A percentile compares a stretch with the other conserved stretches of the same genome.
phyloP scores from a whole-genome alignment of 495 filamentous ascomycete species.

The Antarctomyces pellizariae region DNA sequence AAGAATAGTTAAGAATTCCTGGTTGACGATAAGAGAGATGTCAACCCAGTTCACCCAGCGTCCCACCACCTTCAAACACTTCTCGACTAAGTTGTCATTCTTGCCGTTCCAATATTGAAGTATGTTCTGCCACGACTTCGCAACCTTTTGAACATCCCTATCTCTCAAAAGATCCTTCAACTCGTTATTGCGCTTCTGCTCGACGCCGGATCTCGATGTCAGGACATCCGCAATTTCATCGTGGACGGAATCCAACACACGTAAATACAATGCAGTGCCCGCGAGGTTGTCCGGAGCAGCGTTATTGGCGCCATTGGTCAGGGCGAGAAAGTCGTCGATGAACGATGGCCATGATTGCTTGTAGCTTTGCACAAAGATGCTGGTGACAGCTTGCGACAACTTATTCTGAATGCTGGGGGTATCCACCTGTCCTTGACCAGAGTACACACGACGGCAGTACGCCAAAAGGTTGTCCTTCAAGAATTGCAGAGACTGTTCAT shows the following conservation, averaged over 20 bases:
- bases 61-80: constrained; percentile 68
- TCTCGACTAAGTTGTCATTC: constrained; percentile 53
- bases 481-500: constrained; percentile 37
- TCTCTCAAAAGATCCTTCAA: constrained; percentile 75
- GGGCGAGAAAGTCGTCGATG: constrained; percentile 59
- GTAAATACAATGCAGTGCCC: constrained; percentile 71
- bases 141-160: constrained; percentile 67
- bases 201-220: constrained; percentile 45
- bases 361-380: constrained; percentile 72
- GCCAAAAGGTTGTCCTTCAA: constrained; percentile 55
- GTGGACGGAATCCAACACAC: constrained; percentile 68
- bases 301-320: constrained; percentile 34
- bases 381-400: constrained; percentile 81
- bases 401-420: constrained; percentile 76
- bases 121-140: constrained; percentile 76
- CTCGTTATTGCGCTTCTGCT: constrained; percentile 55
- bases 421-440: constrained; percentile 31
- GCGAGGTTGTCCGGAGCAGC: constrained; percentile 37
- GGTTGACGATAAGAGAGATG: constrained; percentile 76
- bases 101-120: constrained; percentile 54
- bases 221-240: constrained; percentile 92
- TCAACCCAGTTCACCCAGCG: constrained; percentile 98
- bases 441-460: constrained; percentile 54
- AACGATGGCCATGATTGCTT: constrained; percentile 64
- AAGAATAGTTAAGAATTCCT: constrained; percentile 58